Evolutionary conservation across 208 protist species (phyloP), one percentile per base, ranked within the genome.

Genomic region (Crithidia thermophila): DNA sequence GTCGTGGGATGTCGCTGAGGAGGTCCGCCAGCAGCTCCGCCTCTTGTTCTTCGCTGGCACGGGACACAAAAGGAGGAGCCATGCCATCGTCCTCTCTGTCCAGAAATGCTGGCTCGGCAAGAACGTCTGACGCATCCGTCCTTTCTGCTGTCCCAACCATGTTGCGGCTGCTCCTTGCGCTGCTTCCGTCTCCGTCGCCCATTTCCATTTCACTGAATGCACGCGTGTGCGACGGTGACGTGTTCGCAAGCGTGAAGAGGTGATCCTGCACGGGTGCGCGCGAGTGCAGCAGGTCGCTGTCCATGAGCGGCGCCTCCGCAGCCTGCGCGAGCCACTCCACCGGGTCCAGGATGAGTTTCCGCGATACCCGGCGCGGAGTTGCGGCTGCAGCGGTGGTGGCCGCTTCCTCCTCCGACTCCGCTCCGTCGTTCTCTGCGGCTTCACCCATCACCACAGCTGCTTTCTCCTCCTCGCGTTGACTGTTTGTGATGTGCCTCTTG

Each of bases 251-350:
- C n/a, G n/a, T n/a, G n/a, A n/a, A 34, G 16, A 79, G 49, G 8
- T 71, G 47, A 8, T 67, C 56, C 10, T 36, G 39, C 23, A 77
- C 59, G 23, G 28, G 4, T 6, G 61, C 63, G 34, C 33, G 52
- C 4, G 51, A 34, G 31, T 53, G 14, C 27, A 88, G 65, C 11
- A 70, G 5, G 10, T 51, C 70, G n/a, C 25, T 10, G 21, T 77
- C 63, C 80, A 90, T 79, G 14, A 87, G 76, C 6, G 84, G 84
- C 2, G 72, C 67, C 57, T 81, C 67, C 0, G 67, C 5, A 6
- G 72, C 43, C 60, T 87, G 71, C 0, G 75, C 49, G 13, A 90
- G 62, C 81, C 81, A 90, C 67, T 79, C 47, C 9, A 90, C 69
- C 1, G 81, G 81, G 46, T 90, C 84, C 10, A 83, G 28, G 42